These are phyloP conservation scores for Chlorella sp. DNA, from an alignment of 139 green algal species.

Conservation along the genomic window DNA sequence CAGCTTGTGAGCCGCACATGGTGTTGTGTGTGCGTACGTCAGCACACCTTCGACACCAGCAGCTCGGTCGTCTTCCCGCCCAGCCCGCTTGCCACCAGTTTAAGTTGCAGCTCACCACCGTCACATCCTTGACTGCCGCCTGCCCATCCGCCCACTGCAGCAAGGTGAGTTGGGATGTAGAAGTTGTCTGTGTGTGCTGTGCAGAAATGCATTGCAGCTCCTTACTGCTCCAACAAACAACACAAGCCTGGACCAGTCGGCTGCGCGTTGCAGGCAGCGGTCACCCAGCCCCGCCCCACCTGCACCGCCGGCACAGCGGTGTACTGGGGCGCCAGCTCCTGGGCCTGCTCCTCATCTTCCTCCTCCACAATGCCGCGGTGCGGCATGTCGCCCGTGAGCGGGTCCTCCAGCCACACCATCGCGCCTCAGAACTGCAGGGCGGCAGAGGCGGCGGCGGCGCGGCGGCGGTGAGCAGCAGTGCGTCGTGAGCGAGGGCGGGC, in stretches of 20 bases:
- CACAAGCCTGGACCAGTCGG: not conserved
- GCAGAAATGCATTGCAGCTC: no score
- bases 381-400: conserved; percentile 37
- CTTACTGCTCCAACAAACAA: not conserved
- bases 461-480: not conserved
- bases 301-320: not conserved
- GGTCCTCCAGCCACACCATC: conserved; percentile 38
- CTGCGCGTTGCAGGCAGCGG: not conserved
- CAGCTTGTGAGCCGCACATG: not conserved
- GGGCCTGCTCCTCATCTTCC: conserved; percentile 40
- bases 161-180: no score
- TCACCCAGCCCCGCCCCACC: not conserved
- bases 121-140: not conserved
- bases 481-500: no score
- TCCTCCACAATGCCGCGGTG: conserved; percentile 30
- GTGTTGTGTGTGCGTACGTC: no score
- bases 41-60: not conserved
- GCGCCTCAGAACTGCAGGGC: not conserved
- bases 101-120: conserved; percentile 3
- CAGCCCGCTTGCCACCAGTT: no score
- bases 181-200: no score
- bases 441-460: conserved; percentile 1
- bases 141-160: no score
- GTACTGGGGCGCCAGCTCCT: conserved; percentile 28
- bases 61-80: no score